Percentiles rank a stretch among this genome's conserved stretches.
Conservation (phyloP, 257 asterid species). For the Penstemon eatonii region DNA sequence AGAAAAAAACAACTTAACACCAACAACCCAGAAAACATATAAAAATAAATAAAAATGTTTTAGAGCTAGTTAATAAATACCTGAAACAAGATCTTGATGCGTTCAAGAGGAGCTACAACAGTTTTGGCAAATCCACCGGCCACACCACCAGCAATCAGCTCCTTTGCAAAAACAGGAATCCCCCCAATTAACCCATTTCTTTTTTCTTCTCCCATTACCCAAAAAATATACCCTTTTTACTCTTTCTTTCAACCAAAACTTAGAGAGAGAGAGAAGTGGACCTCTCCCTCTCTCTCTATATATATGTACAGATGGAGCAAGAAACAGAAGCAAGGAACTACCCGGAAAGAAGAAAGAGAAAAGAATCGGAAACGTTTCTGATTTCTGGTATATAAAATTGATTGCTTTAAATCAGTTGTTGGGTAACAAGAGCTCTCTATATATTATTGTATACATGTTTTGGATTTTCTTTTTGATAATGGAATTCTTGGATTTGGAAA, state of each 20-base stretch:
- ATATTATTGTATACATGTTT: slow-evolving; percentile 17
- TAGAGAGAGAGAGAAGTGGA: not conserved
- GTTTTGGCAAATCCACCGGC: slow-evolving; percentile 96
- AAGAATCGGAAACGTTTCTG: slow-evolving; percentile 26
- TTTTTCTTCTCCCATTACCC: slow-evolving; percentile 59
- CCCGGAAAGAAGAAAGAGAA: slow-evolving; percentile 14
- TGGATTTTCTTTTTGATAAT: no score
- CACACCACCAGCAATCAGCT: slow-evolving; percentile 86
- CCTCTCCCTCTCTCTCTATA: slow-evolving; percentile 27
- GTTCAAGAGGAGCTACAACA: slow-evolving; percentile 94
- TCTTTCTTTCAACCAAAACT: slow-evolving; percentile 1
- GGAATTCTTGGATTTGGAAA: not conserved
- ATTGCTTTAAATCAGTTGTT: slow-evolving; percentile 10
- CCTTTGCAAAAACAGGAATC: slow-evolving; percentile 75
- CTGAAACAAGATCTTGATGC: slow-evolving; percentile 94
- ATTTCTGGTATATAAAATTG: not conserved
- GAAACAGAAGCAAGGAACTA: slow-evolving; percentile 10
- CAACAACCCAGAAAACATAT: slow-evolving; percentile 12
- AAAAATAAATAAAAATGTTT: not conserved
- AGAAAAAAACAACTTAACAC: not conserved
- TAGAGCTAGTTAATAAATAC: slow-evolving; percentile 28
- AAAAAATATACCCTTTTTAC: slow-evolving; percentile 16
- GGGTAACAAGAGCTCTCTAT: no score
- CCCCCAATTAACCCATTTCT: slow-evolving; percentile 56
- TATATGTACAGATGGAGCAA: not conserved